Base-by-base conservation (phyloP, 208 protist genomes). In the Trypanosoma scelopori region DNA sequence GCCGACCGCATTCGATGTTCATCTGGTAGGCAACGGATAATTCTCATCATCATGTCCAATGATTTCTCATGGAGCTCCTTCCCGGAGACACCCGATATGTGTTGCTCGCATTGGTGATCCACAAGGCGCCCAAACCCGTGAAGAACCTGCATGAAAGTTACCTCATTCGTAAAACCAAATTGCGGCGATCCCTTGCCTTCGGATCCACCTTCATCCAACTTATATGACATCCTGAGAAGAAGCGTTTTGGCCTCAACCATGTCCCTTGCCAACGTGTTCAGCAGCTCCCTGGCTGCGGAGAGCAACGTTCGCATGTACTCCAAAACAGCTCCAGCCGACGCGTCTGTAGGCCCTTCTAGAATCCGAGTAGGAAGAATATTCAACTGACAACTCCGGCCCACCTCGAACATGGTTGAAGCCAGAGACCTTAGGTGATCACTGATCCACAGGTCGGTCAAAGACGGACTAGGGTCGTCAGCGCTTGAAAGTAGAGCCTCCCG, bases 21-120 rank as follows among this genome's bases (percentile, higher is more conserved):
- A 37, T 62, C 50, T 12, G 68, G 68, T 37, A 73, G 23, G 41
- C 50, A 73, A 48, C 68, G 58, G 12, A 27, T 37, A 73, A 73
- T 66, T 25, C 59, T 60, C 68, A 62, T 67, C 23, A 73, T 25
- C 9, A n/a, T 16, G 4, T 66, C 59, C 30, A 46, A 46, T 12
- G 20, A 41, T 35, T 46, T 66, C 13, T 61, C 28, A 37, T 41
- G 12, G 15, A 32, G n/a, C 12, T 23, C 58, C 51, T 60, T 39
- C 22, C 46, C 35, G 45, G 12, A n/a, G 11, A 3, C 3, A 1
- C 23, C 39, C 51, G 28, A 12, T 13, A 52, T 5, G 3, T 30
- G 18, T 28, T 73, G 5, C 43, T 55, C 15, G 23, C 7, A 7
- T 30, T 61, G 23, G 35, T 18, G 0, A 27, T 61, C 43, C 16